Conservation (phyloP, 257 asterid species). For the Knoxia roxburghii region DNA sequence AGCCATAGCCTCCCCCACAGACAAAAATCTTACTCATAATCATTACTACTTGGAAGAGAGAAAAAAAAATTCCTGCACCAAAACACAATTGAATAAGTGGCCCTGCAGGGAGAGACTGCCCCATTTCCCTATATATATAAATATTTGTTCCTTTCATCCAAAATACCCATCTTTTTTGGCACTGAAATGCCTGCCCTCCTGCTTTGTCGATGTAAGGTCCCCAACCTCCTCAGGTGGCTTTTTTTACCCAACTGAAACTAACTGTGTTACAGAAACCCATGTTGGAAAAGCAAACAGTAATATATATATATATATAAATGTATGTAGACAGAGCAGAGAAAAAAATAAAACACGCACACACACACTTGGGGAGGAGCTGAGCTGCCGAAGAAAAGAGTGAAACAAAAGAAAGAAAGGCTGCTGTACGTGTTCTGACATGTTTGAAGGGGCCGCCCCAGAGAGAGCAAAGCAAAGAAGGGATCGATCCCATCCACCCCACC, state of each 20-base stretch:
- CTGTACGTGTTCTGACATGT: constrained; percentile 36
- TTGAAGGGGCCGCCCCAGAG: too few relatives aligned
- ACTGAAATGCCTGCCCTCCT: constrained; percentile 21
- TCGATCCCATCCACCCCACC: too few relatives aligned
- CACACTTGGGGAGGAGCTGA: neutral
- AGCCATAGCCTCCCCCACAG: constrained; percentile 19
- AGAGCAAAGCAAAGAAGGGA: too few relatives aligned
- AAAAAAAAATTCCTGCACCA: constrained; percentile 23
- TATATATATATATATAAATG: constrained; percentile 16
- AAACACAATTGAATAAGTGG: constrained; percentile 24
- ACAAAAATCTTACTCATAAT: constrained; percentile 32
- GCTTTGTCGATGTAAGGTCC: too few relatives aligned
- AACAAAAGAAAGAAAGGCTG: constrained; percentile 42
- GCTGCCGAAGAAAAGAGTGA: constrained; percentile 17
- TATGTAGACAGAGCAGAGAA: neutral
- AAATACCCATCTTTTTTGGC: constrained; percentile 8
- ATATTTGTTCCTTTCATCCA: constrained; percentile 9
- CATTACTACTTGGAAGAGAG: constrained; percentile 28
- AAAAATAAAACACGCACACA: constrained; percentile 18
- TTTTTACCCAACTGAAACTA: constrained; percentile 35
- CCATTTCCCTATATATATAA: neutral
- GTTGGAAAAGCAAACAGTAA: constrained; percentile 42
- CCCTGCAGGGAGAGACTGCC: constrained; percentile 13
- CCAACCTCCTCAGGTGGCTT: constrained; percentile 12
- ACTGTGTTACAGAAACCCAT: constrained; percentile 34